Percentiles rank a stretch among this genome's conserved stretches.
These are phyloP conservation scores for Chamaecrista fasciculata DNA, from an alignment of 306 rosid genomes.

Conservation along the genomic window DNA sequence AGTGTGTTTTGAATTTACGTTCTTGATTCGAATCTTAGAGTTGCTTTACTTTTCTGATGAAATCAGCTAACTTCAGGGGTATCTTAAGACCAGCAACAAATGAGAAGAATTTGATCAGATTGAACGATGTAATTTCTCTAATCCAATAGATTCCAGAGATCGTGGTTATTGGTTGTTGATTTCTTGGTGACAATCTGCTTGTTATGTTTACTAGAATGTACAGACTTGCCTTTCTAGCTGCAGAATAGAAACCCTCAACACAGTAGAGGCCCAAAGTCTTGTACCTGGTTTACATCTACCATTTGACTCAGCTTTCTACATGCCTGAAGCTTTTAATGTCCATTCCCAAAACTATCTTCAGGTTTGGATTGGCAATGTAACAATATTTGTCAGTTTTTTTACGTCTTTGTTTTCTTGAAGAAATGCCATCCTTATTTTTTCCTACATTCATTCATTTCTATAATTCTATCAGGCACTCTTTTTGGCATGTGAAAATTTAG, in stretches of 20 bases:
- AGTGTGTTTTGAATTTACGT: not conserved
- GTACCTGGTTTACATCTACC: slow-evolving; percentile 60
- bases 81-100: slow-evolving; percentile 80
- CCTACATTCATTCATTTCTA: slow-evolving; percentile 10
- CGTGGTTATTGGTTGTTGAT: slow-evolving; percentile 20
- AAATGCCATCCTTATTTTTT: not conserved
- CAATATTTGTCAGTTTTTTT: not conserved
- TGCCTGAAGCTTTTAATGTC: slow-evolving; percentile 87
- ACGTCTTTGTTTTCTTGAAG: not conserved
- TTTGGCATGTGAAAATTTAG: slow-evolving; percentile 64
- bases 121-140: slow-evolving; percentile 58
- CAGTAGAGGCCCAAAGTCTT: slow-evolving; percentile 54
- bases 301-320: slow-evolving; percentile 59
- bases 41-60: slow-evolving; percentile 37
- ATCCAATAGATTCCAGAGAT: slow-evolving; percentile 19
- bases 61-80: slow-evolving; percentile 72
- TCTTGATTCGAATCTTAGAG: slow-evolving; percentile 34
- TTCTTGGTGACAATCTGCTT: slow-evolving; percentile 25
- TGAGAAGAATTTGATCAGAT: slow-evolving; percentile 57
- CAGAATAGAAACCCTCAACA: slow-evolving; percentile 61
- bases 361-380: slow-evolving; percentile 41
- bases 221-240: slow-evolving; percentile 72
- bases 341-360: slow-evolving; percentile 69
- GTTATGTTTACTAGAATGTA: slow-evolving; percentile 60
- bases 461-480: slow-evolving; percentile 63